Evolutionary conservation across 768 basidiomycete species (phyloP), one percentile per base, ranked within the genome.

Genomic region (Psilocybe sp.): DNA sequence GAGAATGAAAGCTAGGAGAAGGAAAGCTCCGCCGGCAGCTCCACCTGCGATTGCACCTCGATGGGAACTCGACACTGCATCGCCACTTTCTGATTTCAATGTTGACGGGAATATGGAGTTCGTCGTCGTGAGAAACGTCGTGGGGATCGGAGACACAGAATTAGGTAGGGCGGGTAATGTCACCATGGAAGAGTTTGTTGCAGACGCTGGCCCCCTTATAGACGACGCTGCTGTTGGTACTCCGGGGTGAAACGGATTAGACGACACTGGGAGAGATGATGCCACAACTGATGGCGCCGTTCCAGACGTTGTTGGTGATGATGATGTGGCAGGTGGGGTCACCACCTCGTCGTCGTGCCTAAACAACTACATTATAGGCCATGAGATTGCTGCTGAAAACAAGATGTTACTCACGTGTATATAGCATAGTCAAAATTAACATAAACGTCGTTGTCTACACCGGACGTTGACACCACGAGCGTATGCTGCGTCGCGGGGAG

Each of bases 361-460:
- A 40, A 28, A 28, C 3, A 19, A 49, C 11, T n/a, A 23, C 6
- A 40, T 20, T 40, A n/a, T 32, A 18, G 33, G 19, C 15, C 15
- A 40, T 19, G 19, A 31, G 7, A 19, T n/a, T 14, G 33, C 11
- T 23, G 28, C 13, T 2, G 46, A 10, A 13, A 5, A n/a, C 36
- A 32, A 48, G n/a, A 40, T 2, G 43, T 45, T 40, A 58, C 70
- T 46, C 50, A 72, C 73, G 70, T 73, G 53, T 74, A 74, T 15
- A 67, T 64, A 10, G 70, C 72, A 55, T 72, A 74, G 55, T 74
- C 72, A 53, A 74, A 74, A 43, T 64, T 68, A 20, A 70, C 58
- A 44, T 61, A 74, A 16, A 69, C 57, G 23, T 62, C 51, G 13
- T 55, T 53, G 37, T 64, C 48, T 2, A 62, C 46, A 11, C 66